Percentiles rank a stretch among this genome's conserved stretches.
These are phyloP conservation scores for Arxiozyma telluris DNA, from an alignment of 1,139 yeast genomes.

Conservation along the genomic window DNA sequence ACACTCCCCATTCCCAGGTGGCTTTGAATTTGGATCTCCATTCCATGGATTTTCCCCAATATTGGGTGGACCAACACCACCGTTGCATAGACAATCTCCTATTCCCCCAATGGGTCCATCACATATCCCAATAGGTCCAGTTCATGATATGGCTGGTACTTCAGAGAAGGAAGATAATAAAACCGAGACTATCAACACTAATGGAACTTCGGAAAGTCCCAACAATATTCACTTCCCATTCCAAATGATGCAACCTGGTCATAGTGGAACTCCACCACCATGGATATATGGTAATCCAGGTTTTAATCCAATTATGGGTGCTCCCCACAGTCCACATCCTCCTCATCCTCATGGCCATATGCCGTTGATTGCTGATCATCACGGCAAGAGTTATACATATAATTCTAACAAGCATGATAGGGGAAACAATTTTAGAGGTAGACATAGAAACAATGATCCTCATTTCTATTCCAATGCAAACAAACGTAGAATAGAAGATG, in stretches of 20 bases:
- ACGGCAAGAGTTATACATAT: slow-evolving; percentile 14
- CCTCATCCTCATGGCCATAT: slow-evolving; percentile 13
- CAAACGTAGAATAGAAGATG: slow-evolving; percentile 25
- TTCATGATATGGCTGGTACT: slow-evolving; percentile 6
- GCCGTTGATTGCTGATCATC: slow-evolving; percentile 16
- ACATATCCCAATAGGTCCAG: slow-evolving; percentile 15
- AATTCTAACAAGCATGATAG: slow-evolving; percentile 12
- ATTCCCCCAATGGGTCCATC: slow-evolving; percentile 17
- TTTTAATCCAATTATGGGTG: slow-evolving; percentile 23
- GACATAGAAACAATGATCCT: slow-evolving; percentile 6
- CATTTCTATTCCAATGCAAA: slow-evolving; percentile 10
- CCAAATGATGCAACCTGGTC: slow-evolving; percentile 15
- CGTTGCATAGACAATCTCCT: slow-evolving; percentile 16
- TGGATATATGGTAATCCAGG: slow-evolving; percentile 30
- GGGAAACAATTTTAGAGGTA: slow-evolving; percentile 11
- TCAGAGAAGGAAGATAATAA: background rate
- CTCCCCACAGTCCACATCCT: slow-evolving; percentile 13
- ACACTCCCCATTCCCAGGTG: slow-evolving; percentile 29
- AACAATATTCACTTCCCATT: slow-evolving; percentile 5
- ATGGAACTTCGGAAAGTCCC: background rate
- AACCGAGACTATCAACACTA: background rate
- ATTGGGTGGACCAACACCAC: slow-evolving; percentile 17
- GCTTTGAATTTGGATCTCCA: slow-evolving; percentile 29
- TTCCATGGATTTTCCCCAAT: slow-evolving; percentile 28
- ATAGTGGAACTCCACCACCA: slow-evolving; percentile 27